phyloP scores from a whole-genome alignment of 139 green algal species.

The Picochlorum sp. region DNA sequence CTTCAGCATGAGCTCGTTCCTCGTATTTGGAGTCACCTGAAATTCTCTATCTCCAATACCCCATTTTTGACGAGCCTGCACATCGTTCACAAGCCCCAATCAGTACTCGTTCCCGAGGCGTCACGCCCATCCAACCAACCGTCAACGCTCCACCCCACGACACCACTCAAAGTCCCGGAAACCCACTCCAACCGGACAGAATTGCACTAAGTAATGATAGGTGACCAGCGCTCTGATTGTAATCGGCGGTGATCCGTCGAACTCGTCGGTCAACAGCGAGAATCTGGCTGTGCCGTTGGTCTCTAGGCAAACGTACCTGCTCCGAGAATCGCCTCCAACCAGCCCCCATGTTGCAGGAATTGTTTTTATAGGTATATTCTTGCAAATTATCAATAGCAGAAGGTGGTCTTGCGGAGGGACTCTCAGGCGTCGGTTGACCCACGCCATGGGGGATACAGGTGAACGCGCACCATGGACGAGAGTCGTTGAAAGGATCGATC shows the following conservation, averaged over 20 bases:
- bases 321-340: constrained; percentile 41
- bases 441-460: no score
- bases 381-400: no score
- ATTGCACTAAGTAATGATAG: no score
- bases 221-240: no score
- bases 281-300: not conserved
- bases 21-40: constrained; percentile 57
- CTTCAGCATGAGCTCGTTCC: constrained; percentile 77
- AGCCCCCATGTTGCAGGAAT: constrained; percentile 28
- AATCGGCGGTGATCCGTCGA: no score
- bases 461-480: no score
- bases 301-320: constrained; percentile 13
- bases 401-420: no score
- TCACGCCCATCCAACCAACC: not conserved
- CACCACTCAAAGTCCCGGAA: no score
- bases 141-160: constrained; percentile 1
- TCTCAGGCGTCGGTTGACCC: no score
- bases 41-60: constrained; percentile 52
- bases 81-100: no score
- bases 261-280: not conserved
- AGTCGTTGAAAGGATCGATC: not conserved
- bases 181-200: no score
- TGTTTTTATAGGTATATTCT: no score
- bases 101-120: not conserved
- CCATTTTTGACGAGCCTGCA: constrained; percentile 53